Percentiles rank a stretch among this genome's conserved stretches.
Conservation (phyloP, 371 early-diverging fungal species). For the Mortierella sp. region DNA sequence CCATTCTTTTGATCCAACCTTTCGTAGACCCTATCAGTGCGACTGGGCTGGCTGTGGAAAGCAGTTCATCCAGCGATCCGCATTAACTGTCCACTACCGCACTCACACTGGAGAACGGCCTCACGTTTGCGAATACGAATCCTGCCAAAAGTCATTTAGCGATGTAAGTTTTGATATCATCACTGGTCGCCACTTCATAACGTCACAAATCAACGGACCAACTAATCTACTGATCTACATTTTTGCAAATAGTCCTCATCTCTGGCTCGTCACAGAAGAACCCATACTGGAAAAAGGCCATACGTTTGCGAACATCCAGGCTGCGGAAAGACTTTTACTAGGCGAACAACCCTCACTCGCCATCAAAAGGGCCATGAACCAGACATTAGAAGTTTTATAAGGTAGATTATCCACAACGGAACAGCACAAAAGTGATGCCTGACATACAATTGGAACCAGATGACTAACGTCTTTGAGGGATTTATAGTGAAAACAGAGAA, state of each 20-base stretch:
- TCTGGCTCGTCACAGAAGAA: constrained; percentile 59
- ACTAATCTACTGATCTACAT: constrained; percentile 7
- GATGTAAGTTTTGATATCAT: constrained; percentile 59
- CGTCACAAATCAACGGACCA: background rate
- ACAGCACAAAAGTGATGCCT: background rate
- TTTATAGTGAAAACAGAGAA: constrained; percentile 46
- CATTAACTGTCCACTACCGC: constrained; percentile 81
- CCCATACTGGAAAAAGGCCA: constrained; percentile 60
- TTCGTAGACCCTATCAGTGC: constrained; percentile 72
- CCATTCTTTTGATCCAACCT: background rate
- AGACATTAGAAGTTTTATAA: constrained; percentile 49
- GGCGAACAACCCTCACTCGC: constrained; percentile 75
- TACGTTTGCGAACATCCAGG: constrained; percentile 63
- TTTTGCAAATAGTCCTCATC: constrained; percentile 44
- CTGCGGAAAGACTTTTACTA: constrained; percentile 61
- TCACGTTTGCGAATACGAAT: constrained; percentile 71
- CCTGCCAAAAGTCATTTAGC: constrained; percentile 69
- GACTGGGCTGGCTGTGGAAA: constrained; percentile 77
- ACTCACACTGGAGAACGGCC: constrained; percentile 87
- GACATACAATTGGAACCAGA: background rate
- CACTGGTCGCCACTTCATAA: background rate
- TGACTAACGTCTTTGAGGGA: background rate
- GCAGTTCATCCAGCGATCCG: constrained; percentile 84
- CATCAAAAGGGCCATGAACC: constrained; percentile 67
- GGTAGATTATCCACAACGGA: constrained; percentile 18